Percentiles rank a stretch among this genome's conserved stretches.
Evolutionary conservation across 345 rosid species (phyloP).

Genomic region (Eucalyptus virginea): DNA sequence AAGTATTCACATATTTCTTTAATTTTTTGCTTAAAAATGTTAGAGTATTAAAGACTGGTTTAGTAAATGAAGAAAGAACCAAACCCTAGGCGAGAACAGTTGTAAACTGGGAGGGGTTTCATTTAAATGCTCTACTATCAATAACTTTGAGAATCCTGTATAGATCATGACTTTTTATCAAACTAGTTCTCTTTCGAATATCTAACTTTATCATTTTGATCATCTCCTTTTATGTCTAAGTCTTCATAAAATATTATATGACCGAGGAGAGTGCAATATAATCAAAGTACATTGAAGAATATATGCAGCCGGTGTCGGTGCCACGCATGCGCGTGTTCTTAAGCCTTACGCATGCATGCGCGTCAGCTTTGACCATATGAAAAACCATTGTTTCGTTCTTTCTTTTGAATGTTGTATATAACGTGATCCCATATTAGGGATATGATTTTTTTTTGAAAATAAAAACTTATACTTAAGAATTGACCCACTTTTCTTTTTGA

Average conservation of each 20-base stretch:
- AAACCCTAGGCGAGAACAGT: background rate
- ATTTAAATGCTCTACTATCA: background rate
- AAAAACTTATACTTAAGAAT: no score
- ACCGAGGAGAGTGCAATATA: background rate
- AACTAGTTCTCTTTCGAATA: no score
- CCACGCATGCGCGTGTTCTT: no score
- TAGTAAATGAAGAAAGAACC: background rate
- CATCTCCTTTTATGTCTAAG: background rate
- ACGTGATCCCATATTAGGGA: no score
- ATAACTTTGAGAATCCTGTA: no score
- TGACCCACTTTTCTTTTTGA: no score
- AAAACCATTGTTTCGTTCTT: background rate
- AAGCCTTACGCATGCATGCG: background rate
- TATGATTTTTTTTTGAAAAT: no score
- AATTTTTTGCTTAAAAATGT: background rate
- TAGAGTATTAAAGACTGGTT: background rate
- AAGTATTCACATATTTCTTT: background rate
- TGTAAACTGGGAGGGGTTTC: background rate
- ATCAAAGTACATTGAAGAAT: no score
- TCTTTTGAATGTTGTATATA: background rate
- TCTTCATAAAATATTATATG: background rate
- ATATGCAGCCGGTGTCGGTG: no score
- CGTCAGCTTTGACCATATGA: background rate
- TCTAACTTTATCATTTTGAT: no score
- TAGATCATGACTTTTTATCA: no score